Conservation (phyloP, 2,329 filamentous ascomycete genomes). For the Monascus ruber region DNA sequence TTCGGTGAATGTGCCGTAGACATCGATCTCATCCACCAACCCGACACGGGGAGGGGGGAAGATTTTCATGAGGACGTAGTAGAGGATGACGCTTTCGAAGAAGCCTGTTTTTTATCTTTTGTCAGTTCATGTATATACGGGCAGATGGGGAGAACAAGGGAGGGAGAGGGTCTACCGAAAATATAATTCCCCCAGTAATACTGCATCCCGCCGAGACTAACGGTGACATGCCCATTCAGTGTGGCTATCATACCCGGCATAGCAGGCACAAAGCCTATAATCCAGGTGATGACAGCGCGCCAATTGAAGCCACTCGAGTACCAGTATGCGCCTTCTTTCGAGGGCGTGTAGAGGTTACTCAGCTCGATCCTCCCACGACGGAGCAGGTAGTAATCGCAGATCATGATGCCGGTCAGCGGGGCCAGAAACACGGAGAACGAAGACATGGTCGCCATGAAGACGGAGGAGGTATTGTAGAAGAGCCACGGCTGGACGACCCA, state of each 20-base stretch:
- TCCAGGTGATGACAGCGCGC: neutral
- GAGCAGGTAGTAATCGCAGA: conserved; percentile 33
- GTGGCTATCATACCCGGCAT: conserved; percentile 1
- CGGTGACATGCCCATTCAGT: neutral
- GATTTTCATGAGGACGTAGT: too few relatives aligned
- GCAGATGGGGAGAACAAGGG: too few relatives aligned
- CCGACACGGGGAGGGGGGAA: too few relatives aligned
- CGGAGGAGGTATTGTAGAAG: conserved; percentile 15
- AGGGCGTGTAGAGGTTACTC: conserved; percentile 31
- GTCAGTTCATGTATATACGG: too few relatives aligned
- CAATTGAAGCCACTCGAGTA: conserved; percentile 9
- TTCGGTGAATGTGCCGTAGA: too few relatives aligned
- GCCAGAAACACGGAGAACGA: conserved; percentile 24
- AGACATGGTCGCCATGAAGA: conserved; percentile 7
- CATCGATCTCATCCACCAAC: too few relatives aligned
- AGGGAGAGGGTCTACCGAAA: too few relatives aligned
- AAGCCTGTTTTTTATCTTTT: too few relatives aligned
- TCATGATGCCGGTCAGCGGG: conserved; percentile 33
- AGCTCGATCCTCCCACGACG: conserved; percentile 30
- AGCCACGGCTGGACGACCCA: conserved; percentile 17
- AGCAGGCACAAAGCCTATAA: conserved; percentile 1
- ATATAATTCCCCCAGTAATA: conserved; percentile 3
- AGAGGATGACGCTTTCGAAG: too few relatives aligned
- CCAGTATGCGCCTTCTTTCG: conserved; percentile 26
- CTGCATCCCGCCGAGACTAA: neutral